Evolutionary conservation across 768 basidiomycete genomes (phyloP).

Genomic region (Lactarius evosmus): DNA sequence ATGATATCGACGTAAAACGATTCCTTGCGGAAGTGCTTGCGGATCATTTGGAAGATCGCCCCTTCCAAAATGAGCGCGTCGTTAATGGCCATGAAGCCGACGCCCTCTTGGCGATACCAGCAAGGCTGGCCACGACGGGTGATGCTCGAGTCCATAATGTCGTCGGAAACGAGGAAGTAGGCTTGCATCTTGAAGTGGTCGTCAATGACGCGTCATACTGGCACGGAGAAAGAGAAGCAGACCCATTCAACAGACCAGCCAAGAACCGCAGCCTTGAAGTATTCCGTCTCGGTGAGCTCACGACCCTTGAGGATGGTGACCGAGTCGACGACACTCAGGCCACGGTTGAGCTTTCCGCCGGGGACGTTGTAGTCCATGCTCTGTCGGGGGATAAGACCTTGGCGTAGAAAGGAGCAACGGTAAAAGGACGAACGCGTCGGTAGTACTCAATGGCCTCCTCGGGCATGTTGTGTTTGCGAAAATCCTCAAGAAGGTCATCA

Average conservation of each 20-base stretch:
- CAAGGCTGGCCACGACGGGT: constrained; percentile 94
- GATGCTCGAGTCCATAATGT: constrained; percentile 95
- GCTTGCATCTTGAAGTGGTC: constrained; percentile 73
- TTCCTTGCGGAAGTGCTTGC: constrained; percentile 77
- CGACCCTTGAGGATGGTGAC: constrained; percentile 82
- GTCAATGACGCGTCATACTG: not conserved
- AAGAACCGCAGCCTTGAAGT: constrained; percentile 80
- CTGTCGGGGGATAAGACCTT: constrained; percentile 39
- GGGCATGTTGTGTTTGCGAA: constrained; percentile 74
- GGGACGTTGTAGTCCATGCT: constrained; percentile 94
- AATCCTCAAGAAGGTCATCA: constrained; percentile 70
- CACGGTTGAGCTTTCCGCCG: constrained; percentile 93
- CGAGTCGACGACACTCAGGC: constrained; percentile 93
- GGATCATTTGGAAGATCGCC: constrained; percentile 88
- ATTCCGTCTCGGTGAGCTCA: constrained; percentile 73
- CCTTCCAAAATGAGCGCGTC: constrained; percentile 95
- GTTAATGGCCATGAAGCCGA: constrained; percentile 90
- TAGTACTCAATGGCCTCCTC: constrained; percentile 84
- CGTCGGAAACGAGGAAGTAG: constrained; percentile 94
- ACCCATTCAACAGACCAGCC: constrained; percentile 98
- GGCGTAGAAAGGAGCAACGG: not conserved
- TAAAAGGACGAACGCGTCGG: constrained; percentile 52
- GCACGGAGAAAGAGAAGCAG: constrained; percentile 31
- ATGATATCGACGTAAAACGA: constrained; percentile 85
- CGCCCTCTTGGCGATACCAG: constrained; percentile 74